Evolutionary conservation across 2,329 filamentous ascomycete genomes (phyloP).

Genomic region (Remersonia thermophila): DNA sequence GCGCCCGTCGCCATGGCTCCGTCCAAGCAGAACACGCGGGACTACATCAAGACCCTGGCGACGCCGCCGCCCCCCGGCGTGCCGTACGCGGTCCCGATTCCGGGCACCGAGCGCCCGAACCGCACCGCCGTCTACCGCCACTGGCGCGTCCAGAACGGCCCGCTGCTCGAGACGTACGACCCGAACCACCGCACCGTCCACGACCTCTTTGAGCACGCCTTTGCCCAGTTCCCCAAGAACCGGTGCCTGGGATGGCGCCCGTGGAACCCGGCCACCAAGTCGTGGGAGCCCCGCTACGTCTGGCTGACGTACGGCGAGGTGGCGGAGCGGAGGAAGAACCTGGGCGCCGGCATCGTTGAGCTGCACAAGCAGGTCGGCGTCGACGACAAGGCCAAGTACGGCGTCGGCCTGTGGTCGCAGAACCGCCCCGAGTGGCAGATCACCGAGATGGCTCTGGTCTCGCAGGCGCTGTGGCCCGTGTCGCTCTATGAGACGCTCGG

Average conservation of each 20-base stretch:
- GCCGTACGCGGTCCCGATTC: slow-evolving; percentile 67
- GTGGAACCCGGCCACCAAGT: slow-evolving; percentile 63
- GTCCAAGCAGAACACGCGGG: slow-evolving; percentile 22
- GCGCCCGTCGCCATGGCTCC: slow-evolving; percentile 27
- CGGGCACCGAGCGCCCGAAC: slow-evolving; percentile 60
- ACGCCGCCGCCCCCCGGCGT: slow-evolving; percentile 57
- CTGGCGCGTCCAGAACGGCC: slow-evolving; percentile 61
- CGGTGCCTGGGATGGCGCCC: slow-evolving; percentile 69
- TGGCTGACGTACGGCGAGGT: slow-evolving; percentile 78
- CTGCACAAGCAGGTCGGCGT: slow-evolving; percentile 62
- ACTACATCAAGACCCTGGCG: slow-evolving; percentile 41
- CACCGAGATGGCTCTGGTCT: slow-evolving; percentile 72
- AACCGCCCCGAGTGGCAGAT: slow-evolving; percentile 87
- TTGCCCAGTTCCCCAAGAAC: slow-evolving; percentile 49
- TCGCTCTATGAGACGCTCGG: slow-evolving; percentile 95
- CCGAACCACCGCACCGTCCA: slow-evolving; percentile 60
- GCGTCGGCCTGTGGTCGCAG: slow-evolving; percentile 74
- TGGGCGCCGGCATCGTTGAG: slow-evolving; percentile 76
- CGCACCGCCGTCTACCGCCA: slow-evolving; percentile 72
- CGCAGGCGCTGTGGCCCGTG: slow-evolving; percentile 78
- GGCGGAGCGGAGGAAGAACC: slow-evolving; percentile 65
- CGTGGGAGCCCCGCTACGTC: slow-evolving; percentile 60
- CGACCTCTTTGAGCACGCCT: slow-evolving; percentile 65
- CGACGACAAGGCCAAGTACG: slow-evolving; percentile 58
- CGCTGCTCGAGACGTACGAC: slow-evolving; percentile 59